Base-by-base conservation (phyloP, 345 rosid genomes). In the Brassica cretica region DNA sequence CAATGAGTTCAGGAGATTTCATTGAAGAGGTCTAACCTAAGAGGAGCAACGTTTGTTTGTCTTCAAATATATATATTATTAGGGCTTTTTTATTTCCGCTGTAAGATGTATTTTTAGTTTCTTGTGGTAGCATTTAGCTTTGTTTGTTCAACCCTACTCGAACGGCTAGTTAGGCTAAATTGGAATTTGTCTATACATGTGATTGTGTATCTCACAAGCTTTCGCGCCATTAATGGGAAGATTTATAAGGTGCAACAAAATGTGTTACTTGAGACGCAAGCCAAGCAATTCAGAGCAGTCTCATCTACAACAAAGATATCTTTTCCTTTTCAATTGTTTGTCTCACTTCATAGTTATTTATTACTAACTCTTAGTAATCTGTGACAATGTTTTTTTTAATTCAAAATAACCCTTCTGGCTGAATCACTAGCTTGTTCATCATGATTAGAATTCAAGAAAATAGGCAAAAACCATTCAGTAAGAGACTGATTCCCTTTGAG, bases 401-500 rank as follows among this genome's bases (percentile, higher is more conserved):
- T 35, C 41, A 35, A 35, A 35, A 35, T 35, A 39, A 39, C 44
- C 2, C 44, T 39, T 39, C 44, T 39, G 44, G 44, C 6, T 39
- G 44, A 39, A 39, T 39, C 44, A 39, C 44, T 39, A 5, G 44
- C 12, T 39, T 39, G 44, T 39, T 39, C 44, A 6, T 39, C 44
- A 39, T 39, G 6, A 39, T 6, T 1, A 39, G 11, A 6, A 7
- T 33, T 33, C 81, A 92, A 85, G 85, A 92, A 89, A 85, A 92
- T 94, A 70, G 97, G 98, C 84, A 82, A 82, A 85, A 80, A 8
- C 85, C 64, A 94, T 94, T 80, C 92, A 94, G 98, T 94, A 89
- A 87, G 95, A 55, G 64, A 65, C 32, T 59, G 32, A 10, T 21
- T 59, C 11, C 27, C 14, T 19, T 19, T 58, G 32, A 59, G 15